A percentile compares a stretch with the other conserved stretches of the same genome.
phyloP scores from a whole-genome alignment of 1,284 basidiomycete genomes.

The Mycena sp. region DNA sequence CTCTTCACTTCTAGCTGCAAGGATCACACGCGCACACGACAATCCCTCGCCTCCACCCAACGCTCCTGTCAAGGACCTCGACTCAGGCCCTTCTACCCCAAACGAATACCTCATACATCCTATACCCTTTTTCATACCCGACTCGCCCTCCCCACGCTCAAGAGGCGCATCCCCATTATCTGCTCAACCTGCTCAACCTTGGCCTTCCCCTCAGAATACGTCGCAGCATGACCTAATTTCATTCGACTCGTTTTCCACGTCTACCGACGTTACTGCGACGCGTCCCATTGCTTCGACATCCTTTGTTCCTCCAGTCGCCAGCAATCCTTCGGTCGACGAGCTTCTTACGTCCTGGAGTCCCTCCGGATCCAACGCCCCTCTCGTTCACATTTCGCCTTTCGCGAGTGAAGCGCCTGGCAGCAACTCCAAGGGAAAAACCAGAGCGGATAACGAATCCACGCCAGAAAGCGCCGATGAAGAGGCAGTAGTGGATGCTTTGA shows the following conservation, averaged over 20 bases:
- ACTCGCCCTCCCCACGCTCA: constrained; percentile 6
- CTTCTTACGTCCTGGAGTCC: constrained; percentile 49
- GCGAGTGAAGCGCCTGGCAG: background rate
- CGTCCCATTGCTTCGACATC: constrained; percentile 23
- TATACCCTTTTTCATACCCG: constrained; percentile 24
- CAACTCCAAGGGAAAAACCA: constrained; percentile 6
- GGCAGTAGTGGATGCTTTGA: constrained; percentile 24
- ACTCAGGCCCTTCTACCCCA: constrained; percentile 25
- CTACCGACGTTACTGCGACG: constrained; percentile 35
- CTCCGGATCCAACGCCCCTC: constrained; percentile 11
- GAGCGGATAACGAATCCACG: background rate
- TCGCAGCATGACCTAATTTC: constrained; percentile 48
- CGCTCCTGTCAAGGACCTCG: constrained; percentile 37
- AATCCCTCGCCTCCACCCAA: constrained; percentile 81
- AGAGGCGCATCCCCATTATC: constrained; percentile 22
- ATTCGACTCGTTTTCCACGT: constrained; percentile 47
- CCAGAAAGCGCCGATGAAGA: constrained; percentile 27
- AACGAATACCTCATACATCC: constrained; percentile 13
- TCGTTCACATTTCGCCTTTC: constrained; percentile 17
- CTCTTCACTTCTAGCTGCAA: constrained; percentile 68
- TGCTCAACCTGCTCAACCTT: background rate
- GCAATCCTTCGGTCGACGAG: constrained; percentile 49
- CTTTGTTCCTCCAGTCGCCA: constrained; percentile 5
- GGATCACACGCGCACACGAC: constrained; percentile 70
- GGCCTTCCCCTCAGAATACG: constrained; percentile 31